A percentile compares a stretch with the other conserved stretches of the same genome.
Evolutionary conservation across 768 basidiomycete species (phyloP).

Genomic region (Leccinum fibrillosum): DNA sequence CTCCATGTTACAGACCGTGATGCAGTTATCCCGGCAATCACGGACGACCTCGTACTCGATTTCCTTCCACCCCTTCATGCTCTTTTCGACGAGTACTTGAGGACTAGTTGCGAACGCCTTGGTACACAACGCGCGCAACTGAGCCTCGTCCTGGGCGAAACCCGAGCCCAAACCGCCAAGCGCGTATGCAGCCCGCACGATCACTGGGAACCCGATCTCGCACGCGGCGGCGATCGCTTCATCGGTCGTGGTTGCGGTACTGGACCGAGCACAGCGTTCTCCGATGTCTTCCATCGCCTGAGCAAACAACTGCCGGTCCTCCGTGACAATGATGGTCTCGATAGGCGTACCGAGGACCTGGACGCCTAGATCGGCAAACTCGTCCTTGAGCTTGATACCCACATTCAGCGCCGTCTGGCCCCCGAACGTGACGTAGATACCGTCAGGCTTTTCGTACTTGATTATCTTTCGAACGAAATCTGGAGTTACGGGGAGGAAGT

Average conservation of each 20-base stretch:
- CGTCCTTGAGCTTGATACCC: constrained; percentile 96
- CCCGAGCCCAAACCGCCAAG: constrained; percentile 94
- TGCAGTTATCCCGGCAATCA: constrained; percentile 97
- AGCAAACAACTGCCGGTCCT: constrained; percentile 93
- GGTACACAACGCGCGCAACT: constrained; percentile 81
- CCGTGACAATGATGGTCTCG: constrained; percentile 94
- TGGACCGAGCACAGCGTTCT: constrained; percentile 90
- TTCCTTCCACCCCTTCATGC: constrained; percentile 99
- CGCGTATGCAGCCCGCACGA: constrained; percentile 95
- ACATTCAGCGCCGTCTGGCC: constrained; percentile 97
- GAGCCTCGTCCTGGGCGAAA: constrained; percentile 92
- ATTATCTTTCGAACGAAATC: constrained; percentile 98
- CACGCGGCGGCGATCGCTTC: constrained; percentile 83
- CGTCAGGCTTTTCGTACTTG: constrained; percentile 97
- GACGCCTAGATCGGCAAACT: constrained; percentile 86
- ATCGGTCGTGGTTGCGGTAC: constrained; percentile 79
- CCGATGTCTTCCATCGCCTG: constrained; percentile 94
- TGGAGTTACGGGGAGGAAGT: constrained; percentile 97
- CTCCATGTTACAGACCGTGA: constrained; percentile 99
- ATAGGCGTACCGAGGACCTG: constrained; percentile 96
- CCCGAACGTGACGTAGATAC: constrained; percentile 98
- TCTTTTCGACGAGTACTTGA: constrained; percentile 98
- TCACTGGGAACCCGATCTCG: constrained; percentile 90
- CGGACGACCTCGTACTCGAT: constrained; percentile 99
- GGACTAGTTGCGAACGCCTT: constrained; percentile 98